These are phyloP conservation scores for Cladosporium sp. DNA, from an alignment of 2,329 filamentous ascomycete genomes.

Conservation along the genomic window DNA sequence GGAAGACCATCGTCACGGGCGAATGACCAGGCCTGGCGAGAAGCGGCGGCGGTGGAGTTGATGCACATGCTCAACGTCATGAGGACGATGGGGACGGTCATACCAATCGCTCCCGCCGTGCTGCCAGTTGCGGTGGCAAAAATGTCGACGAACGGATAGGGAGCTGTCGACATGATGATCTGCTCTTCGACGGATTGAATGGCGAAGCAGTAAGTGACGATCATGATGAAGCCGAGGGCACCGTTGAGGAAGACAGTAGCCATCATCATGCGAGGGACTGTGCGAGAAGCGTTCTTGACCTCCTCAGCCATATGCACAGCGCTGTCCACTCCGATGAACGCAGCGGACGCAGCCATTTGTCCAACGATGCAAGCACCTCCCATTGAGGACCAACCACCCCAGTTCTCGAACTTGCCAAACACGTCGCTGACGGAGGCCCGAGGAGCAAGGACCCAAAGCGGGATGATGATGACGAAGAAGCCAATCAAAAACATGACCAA, in stretches of 20 bases:
- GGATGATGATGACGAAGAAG: constrained; percentile 30
- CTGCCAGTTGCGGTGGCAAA: constrained; percentile 35
- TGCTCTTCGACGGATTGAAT: constrained; percentile 13
- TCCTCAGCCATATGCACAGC: constrained; percentile 23
- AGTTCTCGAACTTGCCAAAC: constrained; percentile 23
- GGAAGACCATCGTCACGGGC: constrained; percentile 42
- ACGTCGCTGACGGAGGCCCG: constrained; percentile 20
- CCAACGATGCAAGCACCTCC: constrained; percentile 24
- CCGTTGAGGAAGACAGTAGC: constrained; percentile 39
- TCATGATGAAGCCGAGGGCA: constrained; percentile 37
- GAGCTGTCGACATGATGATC: constrained; percentile 21
- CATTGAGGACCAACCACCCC: constrained; percentile 25
- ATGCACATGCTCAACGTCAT: constrained; percentile 38
- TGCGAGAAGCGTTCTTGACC: constrained; percentile 28
- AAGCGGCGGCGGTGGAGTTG: constrained; percentile 37
- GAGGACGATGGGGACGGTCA: constrained; percentile 34
- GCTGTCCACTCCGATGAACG: constrained; percentile 12
- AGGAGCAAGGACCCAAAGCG: constrained; percentile 29
- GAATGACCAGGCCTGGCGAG: constrained; percentile 41
- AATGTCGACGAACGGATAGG: constrained; percentile 33
- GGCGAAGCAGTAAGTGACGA: constrained; percentile 32
- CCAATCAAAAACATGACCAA: constrained; percentile 27
- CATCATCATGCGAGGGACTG: constrained; percentile 37
- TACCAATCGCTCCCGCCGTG: constrained; percentile 30
- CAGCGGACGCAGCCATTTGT: constrained; percentile 18